A percentile compares a stretch with the other conserved stretches of the same genome.
phyloP scores from a whole-genome alignment of 202 grass and related monocot genomes.

The Zizania palustris region DNA sequence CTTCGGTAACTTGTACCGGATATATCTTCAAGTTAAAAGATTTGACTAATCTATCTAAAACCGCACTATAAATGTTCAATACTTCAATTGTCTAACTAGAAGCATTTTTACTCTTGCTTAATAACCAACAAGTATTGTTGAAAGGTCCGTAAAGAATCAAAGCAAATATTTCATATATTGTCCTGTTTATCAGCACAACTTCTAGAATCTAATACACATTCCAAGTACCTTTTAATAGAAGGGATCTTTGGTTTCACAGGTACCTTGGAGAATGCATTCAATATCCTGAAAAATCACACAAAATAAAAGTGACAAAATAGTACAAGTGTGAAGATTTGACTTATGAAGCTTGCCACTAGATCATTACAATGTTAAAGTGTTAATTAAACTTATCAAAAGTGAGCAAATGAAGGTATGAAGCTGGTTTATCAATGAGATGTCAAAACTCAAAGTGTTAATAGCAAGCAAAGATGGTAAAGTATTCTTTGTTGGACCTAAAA shows the following conservation, averaged over 20 bases:
- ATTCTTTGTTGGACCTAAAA: neutral
- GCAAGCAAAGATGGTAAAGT: neutral
- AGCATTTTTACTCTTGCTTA: neutral
- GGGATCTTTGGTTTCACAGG: constrained; percentile 53
- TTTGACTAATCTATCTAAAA: constrained; percentile 1
- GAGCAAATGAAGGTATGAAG: neutral
- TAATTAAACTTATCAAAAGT: neutral
- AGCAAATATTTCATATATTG: neutral
- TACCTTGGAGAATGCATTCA: constrained; percentile 65
- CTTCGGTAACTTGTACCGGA: neutral
- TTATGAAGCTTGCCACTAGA: neutral
- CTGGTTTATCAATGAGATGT: neutral
- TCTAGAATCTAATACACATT: neutral
- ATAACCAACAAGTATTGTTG: constrained; percentile 5
- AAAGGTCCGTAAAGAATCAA: neutral
- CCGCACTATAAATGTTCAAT: neutral
- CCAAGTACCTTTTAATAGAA: constrained; percentile 51
- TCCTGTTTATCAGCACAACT: neutral
- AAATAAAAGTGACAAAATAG: neutral
- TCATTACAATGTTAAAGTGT: constrained; percentile 1
- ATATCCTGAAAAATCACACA: constrained; percentile 42
- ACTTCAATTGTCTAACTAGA: neutral
- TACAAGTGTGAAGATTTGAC: neutral
- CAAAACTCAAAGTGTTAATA: neutral
- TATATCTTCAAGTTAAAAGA: neutral